Evolutionary conservation across 768 basidiomycete genomes (phyloP).

Genomic region (Crassisporium funariophilum): DNA sequence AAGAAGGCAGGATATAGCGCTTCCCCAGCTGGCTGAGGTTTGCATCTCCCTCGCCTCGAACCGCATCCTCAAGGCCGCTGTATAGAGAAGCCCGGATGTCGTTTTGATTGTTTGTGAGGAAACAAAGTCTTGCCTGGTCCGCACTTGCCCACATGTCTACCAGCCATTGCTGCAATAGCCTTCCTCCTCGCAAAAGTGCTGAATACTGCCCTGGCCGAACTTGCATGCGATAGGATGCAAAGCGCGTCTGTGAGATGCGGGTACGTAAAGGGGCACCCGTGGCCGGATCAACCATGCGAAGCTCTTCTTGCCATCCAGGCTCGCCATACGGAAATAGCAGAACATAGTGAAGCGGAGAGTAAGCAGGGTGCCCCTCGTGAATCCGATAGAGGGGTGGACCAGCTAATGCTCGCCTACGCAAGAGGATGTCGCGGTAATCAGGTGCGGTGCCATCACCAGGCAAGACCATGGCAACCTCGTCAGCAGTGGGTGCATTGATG

Average conservation of each 20-base stretch:
- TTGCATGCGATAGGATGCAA: conserved; percentile 35
- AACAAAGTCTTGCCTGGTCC: conserved; percentile 39
- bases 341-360: conserved; percentile 24
- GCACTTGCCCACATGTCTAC: conserved; percentile 47
- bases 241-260: conserved; percentile 16
- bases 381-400: conserved; percentile 30
- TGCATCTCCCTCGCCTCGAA: conserved; percentile 27
- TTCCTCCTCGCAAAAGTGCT: conserved; percentile 35
- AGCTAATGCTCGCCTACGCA: not conserved
- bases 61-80: conserved; percentile 36
- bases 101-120: conserved; percentile 35
- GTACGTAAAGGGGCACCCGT: conserved; percentile 9
- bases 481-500: conserved; percentile 44
- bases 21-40: conserved; percentile 27
- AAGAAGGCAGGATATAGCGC: conserved; percentile 33
- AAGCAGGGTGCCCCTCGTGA: conserved; percentile 30
- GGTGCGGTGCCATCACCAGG: conserved; percentile 36
- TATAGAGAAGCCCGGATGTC: conserved; percentile 36
- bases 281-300: too few relatives aligned
- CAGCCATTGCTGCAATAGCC: conserved; percentile 46
- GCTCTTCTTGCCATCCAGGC: conserved; percentile 44
- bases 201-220: conserved; percentile 15
- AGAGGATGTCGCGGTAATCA: not conserved
- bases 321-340: conserved; percentile 32
- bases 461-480: conserved; percentile 30